Conservation (phyloP, 768 basidiomycete genomes). For the Termitomyces sp. region DNA sequence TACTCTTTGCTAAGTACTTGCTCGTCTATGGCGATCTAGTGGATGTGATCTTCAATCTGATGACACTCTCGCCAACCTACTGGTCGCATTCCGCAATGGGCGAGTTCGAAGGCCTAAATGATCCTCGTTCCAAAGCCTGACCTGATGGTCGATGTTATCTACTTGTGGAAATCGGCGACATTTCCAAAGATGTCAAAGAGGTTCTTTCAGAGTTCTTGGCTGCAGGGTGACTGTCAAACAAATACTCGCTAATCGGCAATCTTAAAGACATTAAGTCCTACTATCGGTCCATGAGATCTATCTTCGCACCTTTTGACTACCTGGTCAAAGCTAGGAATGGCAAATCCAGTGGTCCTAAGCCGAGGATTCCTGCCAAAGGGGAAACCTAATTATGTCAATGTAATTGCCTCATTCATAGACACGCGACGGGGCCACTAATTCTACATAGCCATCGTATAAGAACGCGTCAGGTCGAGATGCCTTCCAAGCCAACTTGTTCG, state of each 20-base stretch:
- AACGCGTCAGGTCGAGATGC: conserved; percentile 7
- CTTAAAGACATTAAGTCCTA: conserved; percentile 16
- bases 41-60: conserved; percentile 16
- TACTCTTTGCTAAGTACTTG: conserved; percentile 5
- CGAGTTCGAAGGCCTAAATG: conserved; percentile 5
- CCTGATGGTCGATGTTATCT: conserved; percentile 10
- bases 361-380: conserved; percentile 25
- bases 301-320: conserved; percentile 12
- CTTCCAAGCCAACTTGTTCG: conserved; percentile 1
- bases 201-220: conserved; percentile 19
- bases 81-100: conserved; percentile 20
- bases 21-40: conserved; percentile 26
- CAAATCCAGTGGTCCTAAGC: conserved; percentile 16
- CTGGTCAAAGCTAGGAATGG: conserved; percentile 15
- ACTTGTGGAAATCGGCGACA: conserved; percentile 22
- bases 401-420: conserved; percentile 21
- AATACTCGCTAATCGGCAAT: conserved; percentile 31
- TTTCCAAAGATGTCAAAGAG: conserved; percentile 25
- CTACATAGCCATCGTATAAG: conserved; percentile 27
- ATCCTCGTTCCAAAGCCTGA: conserved; percentile 15
- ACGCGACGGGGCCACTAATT: conserved; percentile 18
- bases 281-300: conserved; percentile 27
- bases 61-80: conserved; percentile 17
- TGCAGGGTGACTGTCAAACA: conserved; percentile 19
- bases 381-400: conserved; percentile 21